These are phyloP conservation scores for Solanum medicagineum DNA, from an alignment of 257 asterid genomes.

Conservation along the genomic window DNA sequence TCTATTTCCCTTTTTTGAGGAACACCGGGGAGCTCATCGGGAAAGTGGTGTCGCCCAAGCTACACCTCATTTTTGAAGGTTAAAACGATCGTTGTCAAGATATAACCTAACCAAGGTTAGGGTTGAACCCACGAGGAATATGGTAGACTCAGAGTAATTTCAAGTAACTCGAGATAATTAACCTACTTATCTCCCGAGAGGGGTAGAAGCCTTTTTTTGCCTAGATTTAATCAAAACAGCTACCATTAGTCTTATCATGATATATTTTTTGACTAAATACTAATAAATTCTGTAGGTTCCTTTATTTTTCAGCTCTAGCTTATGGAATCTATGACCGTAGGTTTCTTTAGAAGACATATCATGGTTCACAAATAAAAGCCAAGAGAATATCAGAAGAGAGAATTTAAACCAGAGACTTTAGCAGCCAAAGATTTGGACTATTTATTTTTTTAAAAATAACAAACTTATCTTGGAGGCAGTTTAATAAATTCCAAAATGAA, in stretches of 20 bases:
- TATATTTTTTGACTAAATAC: not conserved
- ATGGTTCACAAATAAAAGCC: not conserved
- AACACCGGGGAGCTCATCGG: too few species aligned
- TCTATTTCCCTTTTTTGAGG: too few species aligned
- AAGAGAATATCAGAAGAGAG: not conserved
- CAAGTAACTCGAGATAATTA: too few species aligned
- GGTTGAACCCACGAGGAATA: too few species aligned
- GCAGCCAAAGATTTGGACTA: not conserved
- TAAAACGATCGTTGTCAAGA: too few species aligned
- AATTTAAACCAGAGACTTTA: not conserved
- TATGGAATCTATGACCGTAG: not conserved
- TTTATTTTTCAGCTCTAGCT: not conserved
- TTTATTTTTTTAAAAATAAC: not conserved
- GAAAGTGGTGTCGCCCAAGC: too few species aligned
- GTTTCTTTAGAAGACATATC: not conserved
- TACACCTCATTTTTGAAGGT: too few species aligned
- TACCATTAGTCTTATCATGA: not conserved
- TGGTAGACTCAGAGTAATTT: too few species aligned
- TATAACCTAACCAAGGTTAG: too few species aligned
- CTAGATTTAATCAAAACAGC: not conserved
- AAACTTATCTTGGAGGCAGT: not conserved
- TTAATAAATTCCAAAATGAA: not conserved
- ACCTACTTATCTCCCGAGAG: too few species aligned
- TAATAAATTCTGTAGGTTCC: not conserved
- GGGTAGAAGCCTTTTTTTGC: not conserved